Conservation (phyloP, 2,329 filamentous ascomycete genomes). For the Arthrinium puccinioides region DNA sequence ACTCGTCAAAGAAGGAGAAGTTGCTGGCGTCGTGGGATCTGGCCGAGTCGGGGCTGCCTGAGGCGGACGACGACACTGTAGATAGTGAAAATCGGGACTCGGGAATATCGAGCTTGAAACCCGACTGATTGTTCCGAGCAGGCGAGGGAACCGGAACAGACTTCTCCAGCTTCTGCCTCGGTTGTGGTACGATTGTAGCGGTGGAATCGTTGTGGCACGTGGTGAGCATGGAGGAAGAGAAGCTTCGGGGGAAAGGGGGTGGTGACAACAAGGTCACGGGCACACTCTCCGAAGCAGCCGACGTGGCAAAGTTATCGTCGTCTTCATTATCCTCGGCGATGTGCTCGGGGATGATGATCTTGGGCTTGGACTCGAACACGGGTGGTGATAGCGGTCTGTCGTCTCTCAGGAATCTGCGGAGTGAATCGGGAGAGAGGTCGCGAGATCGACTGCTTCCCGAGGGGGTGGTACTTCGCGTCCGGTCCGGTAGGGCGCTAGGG, state of each 20-base stretch:
- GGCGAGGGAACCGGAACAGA: constrained; percentile 12
- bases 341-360: constrained; percentile 35
- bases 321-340: constrained; percentile 46
- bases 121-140: constrained; percentile 2
- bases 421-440: constrained; percentile 49
- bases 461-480: constrained; percentile 23
- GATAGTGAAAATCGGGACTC: constrained; percentile 21
- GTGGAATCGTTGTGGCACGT: constrained; percentile 11
- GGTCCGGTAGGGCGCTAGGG: constrained; percentile 17
- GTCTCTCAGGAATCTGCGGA: constrained; percentile 43
- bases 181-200: constrained; percentile 10
- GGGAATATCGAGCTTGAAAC: constrained; percentile 13
- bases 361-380: constrained; percentile 24
- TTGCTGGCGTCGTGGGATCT: constrained; percentile 27
- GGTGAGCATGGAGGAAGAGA: constrained; percentile 18
- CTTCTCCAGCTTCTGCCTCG: neutral
- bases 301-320: constrained; percentile 56
- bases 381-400: constrained; percentile 27
- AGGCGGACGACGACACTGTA: constrained; percentile 20
- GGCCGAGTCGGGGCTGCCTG: constrained; percentile 28
- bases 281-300: constrained; percentile 36
- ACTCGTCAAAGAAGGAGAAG: constrained; percentile 39
- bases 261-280: constrained; percentile 44
- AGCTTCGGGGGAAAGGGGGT: constrained; percentile 38
- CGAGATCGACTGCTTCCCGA: constrained; percentile 37